Evolutionary conservation across 2,329 filamentous ascomycete species (phyloP).

Genomic region (Xylariaceae sp.): DNA sequence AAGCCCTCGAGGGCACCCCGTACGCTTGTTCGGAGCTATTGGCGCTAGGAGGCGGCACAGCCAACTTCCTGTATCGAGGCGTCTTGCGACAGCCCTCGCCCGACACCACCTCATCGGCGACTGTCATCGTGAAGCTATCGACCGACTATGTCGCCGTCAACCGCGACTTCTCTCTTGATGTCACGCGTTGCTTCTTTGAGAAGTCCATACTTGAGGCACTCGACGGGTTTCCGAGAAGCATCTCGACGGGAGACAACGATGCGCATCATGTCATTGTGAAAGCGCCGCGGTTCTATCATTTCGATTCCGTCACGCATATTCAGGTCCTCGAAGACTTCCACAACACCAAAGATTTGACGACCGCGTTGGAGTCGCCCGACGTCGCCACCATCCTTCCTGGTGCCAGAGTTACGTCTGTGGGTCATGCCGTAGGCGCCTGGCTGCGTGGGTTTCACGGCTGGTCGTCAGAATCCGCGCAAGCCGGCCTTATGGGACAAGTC

Average conservation of each 20-base stretch:
- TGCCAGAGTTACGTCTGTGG: conserved; percentile 1
- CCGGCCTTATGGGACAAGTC: not conserved
- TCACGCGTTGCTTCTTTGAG: conserved; percentile 8
- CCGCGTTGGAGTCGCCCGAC: conserved; percentile 3
- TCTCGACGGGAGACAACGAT: conserved; percentile 2
- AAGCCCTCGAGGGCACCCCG: too few species aligned
- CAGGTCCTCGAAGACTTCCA: conserved; percentile 12
- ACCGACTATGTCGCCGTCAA: conserved; percentile 12
- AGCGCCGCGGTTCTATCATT: conserved; percentile 7
- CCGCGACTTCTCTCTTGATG: conserved; percentile 8
- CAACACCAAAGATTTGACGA: conserved; percentile 9
- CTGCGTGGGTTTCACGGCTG: conserved; percentile 19
- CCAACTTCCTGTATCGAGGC: conserved; percentile 21
- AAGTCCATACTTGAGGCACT: conserved; percentile 11
- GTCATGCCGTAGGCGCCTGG: conserved; percentile 12
- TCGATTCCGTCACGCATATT: conserved; percentile 7
- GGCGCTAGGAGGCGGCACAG: conserved; percentile 11
- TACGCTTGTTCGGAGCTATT: conserved; percentile 12
- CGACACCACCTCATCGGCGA: not conserved
- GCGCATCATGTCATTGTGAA: conserved; percentile 12
- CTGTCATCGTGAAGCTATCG: conserved; percentile 14
- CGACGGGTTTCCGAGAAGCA: conserved; percentile 6
- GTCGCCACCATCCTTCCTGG: not conserved
- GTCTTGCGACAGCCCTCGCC: not conserved
- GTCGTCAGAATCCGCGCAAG: not conserved